Percentiles rank a stretch among this genome's conserved stretches.
These are phyloP conservation scores for Aspergillus amoenus DNA, from an alignment of 2,329 filamentous ascomycete genomes.

Conservation along the genomic window DNA sequence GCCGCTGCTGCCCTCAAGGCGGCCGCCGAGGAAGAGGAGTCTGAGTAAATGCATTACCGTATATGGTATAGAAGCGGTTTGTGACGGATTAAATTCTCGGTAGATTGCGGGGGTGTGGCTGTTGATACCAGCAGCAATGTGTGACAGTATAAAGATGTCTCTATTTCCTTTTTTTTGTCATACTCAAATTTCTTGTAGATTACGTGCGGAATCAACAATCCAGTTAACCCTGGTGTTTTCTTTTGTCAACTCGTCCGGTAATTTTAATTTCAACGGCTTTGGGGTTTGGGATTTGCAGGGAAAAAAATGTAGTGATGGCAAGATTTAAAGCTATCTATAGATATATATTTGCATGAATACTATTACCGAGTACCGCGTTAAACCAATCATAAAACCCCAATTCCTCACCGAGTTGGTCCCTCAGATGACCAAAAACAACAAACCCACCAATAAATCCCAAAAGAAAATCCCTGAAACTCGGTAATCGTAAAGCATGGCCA, in stretches of 20 bases:
- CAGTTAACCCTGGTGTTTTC: conserved; percentile 26
- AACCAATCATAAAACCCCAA: too few relatives aligned
- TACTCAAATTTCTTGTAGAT: conserved; percentile 35
- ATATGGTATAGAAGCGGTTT: background rate
- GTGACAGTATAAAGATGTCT: conserved; percentile 18
- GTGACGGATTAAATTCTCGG: background rate
- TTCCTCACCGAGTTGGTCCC: too few relatives aligned
- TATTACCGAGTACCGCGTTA: too few relatives aligned
- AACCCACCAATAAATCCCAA: too few relatives aligned
- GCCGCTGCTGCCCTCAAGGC: conserved; percentile 38
- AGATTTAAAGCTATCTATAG: too few relatives aligned
- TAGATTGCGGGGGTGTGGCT: conserved; percentile 1
- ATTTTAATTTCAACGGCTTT: background rate
- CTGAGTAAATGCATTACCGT: conserved; percentile 29
- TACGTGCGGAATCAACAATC: conserved; percentile 33
- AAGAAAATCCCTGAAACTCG: too few relatives aligned
- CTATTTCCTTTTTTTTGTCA: conserved; percentile 25
- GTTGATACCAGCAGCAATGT: conserved; percentile 10
- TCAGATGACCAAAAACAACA: too few relatives aligned
- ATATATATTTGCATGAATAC: too few relatives aligned
- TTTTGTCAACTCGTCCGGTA: conserved; percentile 20
- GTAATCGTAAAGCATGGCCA: too few relatives aligned
- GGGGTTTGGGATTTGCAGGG: too few relatives aligned
- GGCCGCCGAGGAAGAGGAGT: conserved; percentile 30
- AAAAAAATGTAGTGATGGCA: too few relatives aligned